Percentiles rank a stretch among this genome's conserved stretches.
Conservation (phyloP, 129 eudicot genomes). For the Chrysanthemum seticuspe region DNA sequence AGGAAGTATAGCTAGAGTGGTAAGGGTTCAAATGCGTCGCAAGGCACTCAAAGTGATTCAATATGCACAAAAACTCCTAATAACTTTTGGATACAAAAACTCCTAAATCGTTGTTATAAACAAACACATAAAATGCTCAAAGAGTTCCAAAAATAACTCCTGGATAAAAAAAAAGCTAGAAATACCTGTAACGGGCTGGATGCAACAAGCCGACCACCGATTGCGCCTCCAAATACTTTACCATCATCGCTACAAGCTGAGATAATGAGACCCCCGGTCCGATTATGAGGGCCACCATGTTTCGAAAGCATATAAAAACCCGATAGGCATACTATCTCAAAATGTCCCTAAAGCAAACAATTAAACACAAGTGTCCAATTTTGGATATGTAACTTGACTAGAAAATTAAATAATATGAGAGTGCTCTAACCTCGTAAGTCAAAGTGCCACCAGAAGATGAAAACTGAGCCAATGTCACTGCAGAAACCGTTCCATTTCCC, state of each 20-base stretch:
- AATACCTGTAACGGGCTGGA: slow-evolving; percentile 71
- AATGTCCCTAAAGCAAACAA: slow-evolving; percentile 55
- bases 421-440: slow-evolving; percentile 60
- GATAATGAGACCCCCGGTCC: slow-evolving; percentile 80
- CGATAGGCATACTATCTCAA: slow-evolving; percentile 78
- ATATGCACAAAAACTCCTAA: no score
- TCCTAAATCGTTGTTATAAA: no score
- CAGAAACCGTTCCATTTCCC: slow-evolving; percentile 67
- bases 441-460: slow-evolving; percentile 47
- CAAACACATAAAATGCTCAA: no score
- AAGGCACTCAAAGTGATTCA: no score
- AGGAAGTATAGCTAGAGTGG: no score
- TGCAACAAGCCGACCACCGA: slow-evolving; percentile 77
- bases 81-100: no score
- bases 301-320: slow-evolving; percentile 78
- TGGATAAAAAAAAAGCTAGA: no score
- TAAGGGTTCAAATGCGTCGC: no score
- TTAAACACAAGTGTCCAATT: slow-evolving; percentile 10
- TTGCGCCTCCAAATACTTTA: slow-evolving; percentile 75
- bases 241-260: slow-evolving; percentile 79
- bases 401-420: slow-evolving; percentile 1
- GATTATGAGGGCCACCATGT: slow-evolving; percentile 52
- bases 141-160: no score
- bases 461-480: slow-evolving; percentile 54
- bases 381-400: not conserved